These are phyloP conservation scores for Cyberlindnera subsufficiens DNA, from an alignment of 805 yeast genomes.

Conservation along the genomic window DNA sequence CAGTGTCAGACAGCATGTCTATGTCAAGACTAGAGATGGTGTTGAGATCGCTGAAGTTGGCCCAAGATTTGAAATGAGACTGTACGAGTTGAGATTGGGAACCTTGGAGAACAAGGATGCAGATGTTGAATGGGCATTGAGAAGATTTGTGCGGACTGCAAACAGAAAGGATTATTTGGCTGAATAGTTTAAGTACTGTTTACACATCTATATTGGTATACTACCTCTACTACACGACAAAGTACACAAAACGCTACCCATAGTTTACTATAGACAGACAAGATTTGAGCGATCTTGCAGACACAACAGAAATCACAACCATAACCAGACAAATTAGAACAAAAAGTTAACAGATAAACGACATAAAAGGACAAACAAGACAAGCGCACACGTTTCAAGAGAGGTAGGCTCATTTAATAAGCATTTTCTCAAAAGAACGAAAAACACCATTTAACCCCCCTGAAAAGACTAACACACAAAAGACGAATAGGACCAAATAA, in stretches of 20 bases:
- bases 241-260: neutral
- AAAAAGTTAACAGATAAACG: neutral
- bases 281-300: neutral
- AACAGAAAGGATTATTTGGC: constrained; percentile 83
- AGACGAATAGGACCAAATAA: neutral
- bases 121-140: constrained; percentile 94
- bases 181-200: constrained; percentile 6
- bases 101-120: constrained; percentile 94
- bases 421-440: neutral
- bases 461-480: neutral
- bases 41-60: constrained; percentile 96
- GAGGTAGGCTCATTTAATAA: too few species aligned
- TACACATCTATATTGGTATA: too few species aligned
- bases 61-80: constrained; percentile 96
- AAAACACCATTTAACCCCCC: neutral
- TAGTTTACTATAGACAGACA: neutral
- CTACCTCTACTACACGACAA: too few species aligned
- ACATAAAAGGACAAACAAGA: neutral
- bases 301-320: neutral
- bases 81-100: constrained; percentile 84
- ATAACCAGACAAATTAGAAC: too few species aligned
- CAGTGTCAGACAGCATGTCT: constrained; percentile 92
- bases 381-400: neutral
- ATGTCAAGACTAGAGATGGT: constrained; percentile 79
- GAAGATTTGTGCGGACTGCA: constrained; percentile 92